These are phyloP conservation scores for Fraxinus latifolia DNA, from an alignment of 305 asterid genomes.

Conservation along the genomic window DNA sequence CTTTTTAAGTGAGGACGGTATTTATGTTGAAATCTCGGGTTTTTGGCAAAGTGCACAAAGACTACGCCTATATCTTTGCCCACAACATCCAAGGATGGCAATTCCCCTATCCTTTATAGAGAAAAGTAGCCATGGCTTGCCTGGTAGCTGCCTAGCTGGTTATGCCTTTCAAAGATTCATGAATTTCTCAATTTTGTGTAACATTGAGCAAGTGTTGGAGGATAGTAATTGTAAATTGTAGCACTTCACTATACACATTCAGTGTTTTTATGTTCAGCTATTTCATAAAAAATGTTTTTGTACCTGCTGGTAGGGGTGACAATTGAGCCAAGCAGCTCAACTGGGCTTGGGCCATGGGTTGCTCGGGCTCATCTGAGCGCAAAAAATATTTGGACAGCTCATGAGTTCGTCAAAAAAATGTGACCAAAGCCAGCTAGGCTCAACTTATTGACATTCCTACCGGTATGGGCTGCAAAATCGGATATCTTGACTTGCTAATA, in stretches of 20 bases:
- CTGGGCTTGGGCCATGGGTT: background rate
- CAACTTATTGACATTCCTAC: background rate
- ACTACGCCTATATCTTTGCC: background rate
- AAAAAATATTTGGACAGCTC: no score
- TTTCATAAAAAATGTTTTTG: background rate
- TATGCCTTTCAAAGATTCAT: slow-evolving; percentile 1
- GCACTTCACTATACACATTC: background rate
- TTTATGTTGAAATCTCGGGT: slow-evolving; percentile 16
- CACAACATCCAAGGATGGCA: background rate
- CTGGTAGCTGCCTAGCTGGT: background rate
- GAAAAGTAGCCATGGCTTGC: background rate
- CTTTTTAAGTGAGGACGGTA: background rate
- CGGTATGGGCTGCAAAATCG: background rate
- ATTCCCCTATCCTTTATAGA: no score
- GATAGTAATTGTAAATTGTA: slow-evolving; percentile 22
- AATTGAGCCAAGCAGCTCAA: background rate
- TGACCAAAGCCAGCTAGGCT: no score
- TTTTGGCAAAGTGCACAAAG: background rate
- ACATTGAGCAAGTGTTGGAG: slow-evolving; percentile 6
- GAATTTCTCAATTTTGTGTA: slow-evolving; percentile 21
- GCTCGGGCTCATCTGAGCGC: no score
- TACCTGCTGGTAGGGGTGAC: background rate
- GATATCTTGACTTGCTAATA: background rate
- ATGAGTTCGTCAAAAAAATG: no score
- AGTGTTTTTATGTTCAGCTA: background rate